Evolutionary conservation across 371 early-diverging fungal species (phyloP).

Genomic region (Mortierella sp.): DNA sequence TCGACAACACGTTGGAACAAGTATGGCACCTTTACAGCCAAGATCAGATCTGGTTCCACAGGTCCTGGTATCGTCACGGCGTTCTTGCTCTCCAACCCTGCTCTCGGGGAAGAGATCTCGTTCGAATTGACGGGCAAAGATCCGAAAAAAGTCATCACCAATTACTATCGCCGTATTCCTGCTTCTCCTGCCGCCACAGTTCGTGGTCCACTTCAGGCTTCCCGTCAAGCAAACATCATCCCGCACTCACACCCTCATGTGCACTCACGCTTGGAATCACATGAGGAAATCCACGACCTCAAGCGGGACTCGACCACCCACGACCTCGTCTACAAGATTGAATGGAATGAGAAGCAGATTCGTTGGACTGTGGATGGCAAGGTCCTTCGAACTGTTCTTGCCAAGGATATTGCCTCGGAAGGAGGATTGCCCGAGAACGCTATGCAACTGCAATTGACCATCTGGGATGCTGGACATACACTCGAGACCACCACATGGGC

Average conservation of each 20-base stretch:
- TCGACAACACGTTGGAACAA: conserved; percentile 49
- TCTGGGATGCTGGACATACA: conserved; percentile 41
- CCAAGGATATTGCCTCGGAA: conserved; percentile 10
- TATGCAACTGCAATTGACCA: conserved; percentile 42
- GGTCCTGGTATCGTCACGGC: conserved; percentile 52
- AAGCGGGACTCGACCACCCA: conserved; percentile 28
- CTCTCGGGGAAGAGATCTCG: conserved; percentile 48
- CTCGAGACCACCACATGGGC: conserved; percentile 26
- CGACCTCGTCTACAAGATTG: conserved; percentile 34
- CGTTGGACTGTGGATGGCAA: conserved; percentile 40
- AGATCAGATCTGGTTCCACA: conserved; percentile 41
- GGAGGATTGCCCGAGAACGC: conserved; percentile 30
- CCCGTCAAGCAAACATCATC: background rate
- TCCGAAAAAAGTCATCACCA: conserved; percentile 35
- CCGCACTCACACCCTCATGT: background rate
- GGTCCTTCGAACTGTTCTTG: conserved; percentile 24
- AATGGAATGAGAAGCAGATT: conserved; percentile 32
- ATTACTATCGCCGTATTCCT: conserved; percentile 41
- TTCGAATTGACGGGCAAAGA: conserved; percentile 45
- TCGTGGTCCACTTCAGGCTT: background rate
- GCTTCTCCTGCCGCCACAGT: too few species aligned
- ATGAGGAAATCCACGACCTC: conserved; percentile 20
- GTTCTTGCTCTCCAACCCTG: conserved; percentile 42
- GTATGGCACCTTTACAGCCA: conserved; percentile 40
- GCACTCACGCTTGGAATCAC: conserved; percentile 13